Percentiles rank a stretch among this genome's conserved stretches.
Evolutionary conservation across 2,329 filamentous ascomycete genomes (phyloP).

Genomic region (Monilinia vaccinii-corymbosi): DNA sequence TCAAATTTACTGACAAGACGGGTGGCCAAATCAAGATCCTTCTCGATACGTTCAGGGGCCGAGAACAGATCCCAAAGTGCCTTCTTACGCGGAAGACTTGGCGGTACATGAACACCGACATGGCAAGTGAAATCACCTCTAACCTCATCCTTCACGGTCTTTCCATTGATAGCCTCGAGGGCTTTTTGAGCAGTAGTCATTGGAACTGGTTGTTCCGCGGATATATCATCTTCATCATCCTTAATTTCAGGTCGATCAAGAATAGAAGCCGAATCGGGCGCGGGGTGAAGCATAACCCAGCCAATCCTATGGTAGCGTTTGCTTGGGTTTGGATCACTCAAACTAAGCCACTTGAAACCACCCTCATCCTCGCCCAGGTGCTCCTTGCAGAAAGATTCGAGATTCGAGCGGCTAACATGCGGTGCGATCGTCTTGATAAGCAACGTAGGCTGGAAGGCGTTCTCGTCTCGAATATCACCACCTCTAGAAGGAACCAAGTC

Average conservation of each 20-base stretch:
- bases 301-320: slow-evolving; percentile 97
- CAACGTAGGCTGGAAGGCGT: slow-evolving; percentile 78
- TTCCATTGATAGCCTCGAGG: slow-evolving; percentile 89
- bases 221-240: slow-evolving; percentile 44
- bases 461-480: slow-evolving; percentile 83
- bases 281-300: slow-evolving; percentile 92
- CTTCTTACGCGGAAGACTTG: slow-evolving; percentile 80
- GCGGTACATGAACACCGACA: slow-evolving; percentile 89
- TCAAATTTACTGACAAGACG: slow-evolving; percentile 80
- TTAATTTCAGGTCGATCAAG: slow-evolving; percentile 66
- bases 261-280: slow-evolving; percentile 54
- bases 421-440: slow-evolving; percentile 98
- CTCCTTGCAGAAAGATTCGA: slow-evolving; percentile 91
- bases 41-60: slow-evolving; percentile 83
- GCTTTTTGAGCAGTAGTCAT: slow-evolving; percentile 70
- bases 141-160: slow-evolving; percentile 89
- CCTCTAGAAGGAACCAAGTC: slow-evolving; percentile 78
- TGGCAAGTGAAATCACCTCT: slow-evolving; percentile 96
- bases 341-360: slow-evolving; percentile 89
- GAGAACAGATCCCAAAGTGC: slow-evolving; percentile 96
- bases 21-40: slow-evolving; percentile 75
- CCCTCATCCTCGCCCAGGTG: slow-evolving; percentile 85
- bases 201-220: slow-evolving; percentile 34
- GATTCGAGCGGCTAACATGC: slow-evolving; percentile 85
- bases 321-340: slow-evolving; percentile 92